Conservation (phyloP, 2,329 filamentous ascomycete genomes). For the Trichoderma koningiopsis region DNA sequence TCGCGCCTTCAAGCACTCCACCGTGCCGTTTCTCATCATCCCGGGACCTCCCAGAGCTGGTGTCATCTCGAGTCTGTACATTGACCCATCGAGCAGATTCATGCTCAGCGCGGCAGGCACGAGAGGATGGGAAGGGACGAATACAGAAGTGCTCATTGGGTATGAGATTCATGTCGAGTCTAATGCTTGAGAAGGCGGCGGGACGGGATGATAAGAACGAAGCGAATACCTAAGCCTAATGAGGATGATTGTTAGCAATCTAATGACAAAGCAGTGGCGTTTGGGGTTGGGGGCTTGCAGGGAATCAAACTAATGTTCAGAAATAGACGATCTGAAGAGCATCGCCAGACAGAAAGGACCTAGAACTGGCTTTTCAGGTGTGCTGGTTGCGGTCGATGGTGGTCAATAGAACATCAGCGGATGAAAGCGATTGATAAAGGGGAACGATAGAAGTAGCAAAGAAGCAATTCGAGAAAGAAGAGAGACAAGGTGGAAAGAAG, state of each 20-base stretch:
- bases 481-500: background rate
- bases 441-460: background rate
- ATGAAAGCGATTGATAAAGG: background rate
- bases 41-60: conserved; percentile 82
- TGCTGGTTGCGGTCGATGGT: background rate
- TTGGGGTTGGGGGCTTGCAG: background rate
- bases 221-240: background rate
- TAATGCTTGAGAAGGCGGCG: background rate
- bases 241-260: background rate
- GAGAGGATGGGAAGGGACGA: conserved; percentile 88
- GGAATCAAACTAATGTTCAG: background rate
- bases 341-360: background rate
- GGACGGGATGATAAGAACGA: background rate
- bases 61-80: conserved; percentile 81
- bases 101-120: conserved; percentile 93
- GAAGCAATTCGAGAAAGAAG: background rate
- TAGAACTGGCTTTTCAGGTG: background rate
- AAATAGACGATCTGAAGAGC: background rate
- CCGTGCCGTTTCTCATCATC: conserved; percentile 93
- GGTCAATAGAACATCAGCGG: background rate
- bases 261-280: conserved; percentile 1
- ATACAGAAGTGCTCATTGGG: conserved; percentile 87
- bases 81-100: conserved; percentile 85
- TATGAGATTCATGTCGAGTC: conserved; percentile 72
- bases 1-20: conserved; percentile 67